Conservation (phyloP, 495 filamentous ascomycete species). For the Cudoniella acicularis region DNA sequence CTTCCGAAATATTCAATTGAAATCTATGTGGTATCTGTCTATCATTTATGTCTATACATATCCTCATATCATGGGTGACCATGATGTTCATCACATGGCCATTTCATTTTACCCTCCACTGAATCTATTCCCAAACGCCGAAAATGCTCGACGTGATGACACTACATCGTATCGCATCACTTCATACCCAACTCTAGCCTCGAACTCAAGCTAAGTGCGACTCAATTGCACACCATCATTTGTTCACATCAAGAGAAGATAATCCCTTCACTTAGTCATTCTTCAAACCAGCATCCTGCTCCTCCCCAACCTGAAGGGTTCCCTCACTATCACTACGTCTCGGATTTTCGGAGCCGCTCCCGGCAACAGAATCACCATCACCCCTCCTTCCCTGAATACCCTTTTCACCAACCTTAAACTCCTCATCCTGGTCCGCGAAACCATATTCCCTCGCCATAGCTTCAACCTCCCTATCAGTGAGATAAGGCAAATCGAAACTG, state of each 20-base stretch:
- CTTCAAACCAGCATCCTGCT: neutral
- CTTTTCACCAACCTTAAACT: neutral
- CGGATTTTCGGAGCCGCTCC: neutral
- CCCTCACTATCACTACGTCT: neutral
- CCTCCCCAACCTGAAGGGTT: neutral
- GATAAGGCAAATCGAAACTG: conserved; percentile 62
- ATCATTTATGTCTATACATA: neutral
- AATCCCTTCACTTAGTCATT: neutral
- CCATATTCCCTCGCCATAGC: conserved; percentile 22
- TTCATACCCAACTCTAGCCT: too few species aligned
- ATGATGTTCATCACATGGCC: neutral
- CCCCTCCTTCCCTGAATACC: too few species aligned
- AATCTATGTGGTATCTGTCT: neutral
- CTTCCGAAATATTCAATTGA: too few species aligned
- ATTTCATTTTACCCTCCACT: neutral
- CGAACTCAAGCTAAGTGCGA: too few species aligned
- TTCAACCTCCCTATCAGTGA: conserved; percentile 62
- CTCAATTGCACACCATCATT: neutral
- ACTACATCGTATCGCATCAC: neutral
- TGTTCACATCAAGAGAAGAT: neutral
- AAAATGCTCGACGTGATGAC: neutral
- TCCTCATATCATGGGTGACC: neutral
- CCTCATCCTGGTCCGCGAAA: conserved; percentile 7
- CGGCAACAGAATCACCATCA: too few species aligned
- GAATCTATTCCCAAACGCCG: neutral